Evolutionary conservation across 495 filamentous ascomycete genomes (phyloP), one percentile per base, ranked within the genome.

Genomic region (Penicillium alfredii): DNA sequence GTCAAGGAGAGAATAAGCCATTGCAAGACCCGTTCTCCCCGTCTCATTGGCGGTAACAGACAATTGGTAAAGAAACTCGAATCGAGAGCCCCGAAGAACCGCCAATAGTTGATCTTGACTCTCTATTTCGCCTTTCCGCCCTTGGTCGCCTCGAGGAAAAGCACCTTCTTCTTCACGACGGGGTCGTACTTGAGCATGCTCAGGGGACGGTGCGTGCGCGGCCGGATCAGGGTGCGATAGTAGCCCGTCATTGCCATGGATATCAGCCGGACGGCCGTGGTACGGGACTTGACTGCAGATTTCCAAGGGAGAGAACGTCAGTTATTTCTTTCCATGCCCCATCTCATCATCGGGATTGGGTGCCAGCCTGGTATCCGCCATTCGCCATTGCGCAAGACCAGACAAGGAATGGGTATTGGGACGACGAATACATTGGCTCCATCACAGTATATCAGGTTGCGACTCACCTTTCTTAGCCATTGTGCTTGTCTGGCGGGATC

Each of bases 161-260:
- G 73, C 27, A 96, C 89, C 68, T 89, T 77, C 68, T 87, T 88
- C 87, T 64, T 86, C 84, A 94, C 85, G 51, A 99, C 85, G 40
- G 93, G 93, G 66, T 99, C 93, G 61, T 99, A 97, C 69, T 99
- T 99, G 46, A 97, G 72, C 88, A 97, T 94, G 66, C 84, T 90
- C 62, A 97, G 74, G 23, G 93, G 92, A 24, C 80, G 69, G 39
- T 89, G 73, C 15, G 72, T 69, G 33, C 93, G 81, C 10, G 89
- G 88, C 19, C 93, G 84, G 35, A 84, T 73, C 58, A 88, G 74
- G 36, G 86, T 93, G 60, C 86, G 86, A 72, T 87, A 99, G 72
- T 84, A 99, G 51, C 93, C 93, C 9, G 93, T 99, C 79, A 94
- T 80, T 43, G 93, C 93, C 93, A 97, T 99, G 36, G 88, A 94